Base-by-base conservation (phyloP, 371 early-diverging fungal species). In the Mortierella sp. region DNA sequence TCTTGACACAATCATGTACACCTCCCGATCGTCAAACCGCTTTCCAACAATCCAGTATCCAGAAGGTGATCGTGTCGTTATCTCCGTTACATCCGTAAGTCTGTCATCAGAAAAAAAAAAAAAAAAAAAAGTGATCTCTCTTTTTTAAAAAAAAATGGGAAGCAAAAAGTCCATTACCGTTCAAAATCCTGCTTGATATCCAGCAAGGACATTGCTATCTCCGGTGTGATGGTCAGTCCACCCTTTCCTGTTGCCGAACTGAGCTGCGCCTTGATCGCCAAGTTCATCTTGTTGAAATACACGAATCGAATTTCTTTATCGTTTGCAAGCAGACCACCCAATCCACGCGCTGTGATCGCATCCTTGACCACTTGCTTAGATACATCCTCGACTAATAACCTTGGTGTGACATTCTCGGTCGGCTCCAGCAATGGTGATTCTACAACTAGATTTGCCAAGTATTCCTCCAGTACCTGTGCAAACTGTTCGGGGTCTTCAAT, bases 31-130 rank as follows among this genome's bases (percentile, higher is more conserved):
- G 21, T 82, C 84, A 30, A 83, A 59, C 37, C 87, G 75, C 28
- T 83, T 81, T 3, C 87, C 88, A 15, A 87, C 85, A 44, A 89
- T 73, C 90, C 90, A 89, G 60, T 86, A 80, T 49, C 88, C 86
- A 17, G 81, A 49, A 12, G 84, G 84, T 14, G 90, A 87, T 19
- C 86, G 79, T n/a, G 90, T 85, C 70, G 86, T 86, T 2, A 88
- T 82, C 64, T 89, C 87, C 32, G 69, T 80, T 9, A 85, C 80
- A 19, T 79, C 81, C 14, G 86, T 81, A 26, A 85, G 59, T 21
- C 80, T 80, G 17, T 34, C 1, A 14, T 41, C 50, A 37, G 15
- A 28, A 39, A 11, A 49, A 64, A 43, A 51, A 51, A 11, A 17
- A 28, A 27, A 19, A 50, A 27, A 50, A 43, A 21, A n/a, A n/a